These are phyloP conservation scores for Coniochaeta prunicola DNA, from an alignment of 2,329 filamentous ascomycete genomes.

Conservation along the genomic window DNA sequence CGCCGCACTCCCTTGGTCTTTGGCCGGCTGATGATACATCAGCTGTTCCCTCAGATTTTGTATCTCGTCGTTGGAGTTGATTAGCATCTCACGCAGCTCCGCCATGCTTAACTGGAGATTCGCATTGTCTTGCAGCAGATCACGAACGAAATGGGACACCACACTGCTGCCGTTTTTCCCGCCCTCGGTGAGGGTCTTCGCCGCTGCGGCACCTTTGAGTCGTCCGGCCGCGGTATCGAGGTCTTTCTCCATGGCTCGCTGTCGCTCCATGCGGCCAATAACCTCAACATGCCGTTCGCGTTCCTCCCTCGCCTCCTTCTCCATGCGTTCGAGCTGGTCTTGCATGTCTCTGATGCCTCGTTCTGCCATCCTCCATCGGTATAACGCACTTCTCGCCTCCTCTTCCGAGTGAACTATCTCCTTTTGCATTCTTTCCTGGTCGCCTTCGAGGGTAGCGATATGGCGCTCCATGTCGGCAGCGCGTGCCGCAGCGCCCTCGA, in stretches of 20 bases:
- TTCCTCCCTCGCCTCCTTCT: conserved; percentile 74
- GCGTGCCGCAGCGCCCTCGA: conserved; percentile 66
- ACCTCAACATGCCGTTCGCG: conserved; percentile 75
- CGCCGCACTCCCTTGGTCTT: conserved; percentile 28
- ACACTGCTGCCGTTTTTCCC: conserved; percentile 58
- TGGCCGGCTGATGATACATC: conserved; percentile 65
- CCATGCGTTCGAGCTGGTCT: conserved; percentile 82
- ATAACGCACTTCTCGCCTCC: conserved; percentile 70
- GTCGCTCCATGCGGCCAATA: conserved; percentile 73
- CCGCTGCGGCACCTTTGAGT: conserved; percentile 72
- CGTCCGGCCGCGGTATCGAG: conserved; percentile 72
- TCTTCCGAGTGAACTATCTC: conserved; percentile 61
- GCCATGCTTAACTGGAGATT: conserved; percentile 87
- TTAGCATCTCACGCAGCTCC: conserved; percentile 83
- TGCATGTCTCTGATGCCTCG: conserved; percentile 70
- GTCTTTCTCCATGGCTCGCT: conserved; percentile 75
- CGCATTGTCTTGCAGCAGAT: conserved; percentile 91
- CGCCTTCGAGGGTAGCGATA: conserved; percentile 69
- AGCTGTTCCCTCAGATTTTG: conserved; percentile 79
- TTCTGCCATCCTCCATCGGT: conserved; percentile 82
- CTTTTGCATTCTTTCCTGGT: conserved; percentile 67
- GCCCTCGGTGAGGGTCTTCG: conserved; percentile 51
- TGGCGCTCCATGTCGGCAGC: conserved; percentile 77
- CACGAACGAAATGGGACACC: conserved; percentile 93
- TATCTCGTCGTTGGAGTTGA: conserved; percentile 90